A percentile compares a stretch with the other conserved stretches of the same genome.
Evolutionary conservation across 202 grass and related monocot species (phyloP).

Genomic region (Setaria viridis): DNA sequence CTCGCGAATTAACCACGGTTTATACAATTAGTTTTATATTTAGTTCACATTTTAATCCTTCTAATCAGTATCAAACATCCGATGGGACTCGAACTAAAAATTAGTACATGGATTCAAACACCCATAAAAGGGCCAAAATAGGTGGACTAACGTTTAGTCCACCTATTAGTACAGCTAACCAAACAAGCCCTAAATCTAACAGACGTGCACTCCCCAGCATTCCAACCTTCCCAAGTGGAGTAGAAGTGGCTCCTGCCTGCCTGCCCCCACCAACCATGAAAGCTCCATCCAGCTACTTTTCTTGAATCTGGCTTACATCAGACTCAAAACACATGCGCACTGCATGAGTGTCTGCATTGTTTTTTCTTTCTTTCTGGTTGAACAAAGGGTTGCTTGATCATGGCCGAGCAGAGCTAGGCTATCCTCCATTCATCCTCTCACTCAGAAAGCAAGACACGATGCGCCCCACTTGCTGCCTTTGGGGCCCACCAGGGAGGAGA

Average conservation of each 20-base stretch:
- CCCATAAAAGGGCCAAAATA: too few relatives aligned
- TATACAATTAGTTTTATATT: too few relatives aligned
- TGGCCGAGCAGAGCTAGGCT: too few relatives aligned
- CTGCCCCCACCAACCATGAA: conserved; percentile 67
- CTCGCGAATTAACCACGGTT: too few relatives aligned
- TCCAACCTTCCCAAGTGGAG: conserved; percentile 39
- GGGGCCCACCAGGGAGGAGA: conserved; percentile 36
- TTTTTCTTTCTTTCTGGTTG: too few relatives aligned
- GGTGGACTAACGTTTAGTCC: too few relatives aligned
- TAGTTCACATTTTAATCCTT: too few relatives aligned
- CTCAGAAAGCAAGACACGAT: neutral
- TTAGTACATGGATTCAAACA: too few relatives aligned
- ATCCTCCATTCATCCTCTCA: neutral
- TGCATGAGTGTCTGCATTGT: neutral
- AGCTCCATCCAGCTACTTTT: conserved; percentile 50
- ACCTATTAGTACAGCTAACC: too few relatives aligned
- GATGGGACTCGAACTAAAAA: too few relatives aligned
- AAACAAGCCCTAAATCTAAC: neutral
- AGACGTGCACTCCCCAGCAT: neutral
- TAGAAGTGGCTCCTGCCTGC: neutral
- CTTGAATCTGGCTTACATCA: conserved; percentile 56
- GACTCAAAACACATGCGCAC: conserved; percentile 41
- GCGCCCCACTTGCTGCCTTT: neutral
- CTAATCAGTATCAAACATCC: too few relatives aligned
- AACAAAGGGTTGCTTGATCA: neutral